phyloP scores from a whole-genome alignment of 768 basidiomycete species.

The Leccinum obscurum region DNA sequence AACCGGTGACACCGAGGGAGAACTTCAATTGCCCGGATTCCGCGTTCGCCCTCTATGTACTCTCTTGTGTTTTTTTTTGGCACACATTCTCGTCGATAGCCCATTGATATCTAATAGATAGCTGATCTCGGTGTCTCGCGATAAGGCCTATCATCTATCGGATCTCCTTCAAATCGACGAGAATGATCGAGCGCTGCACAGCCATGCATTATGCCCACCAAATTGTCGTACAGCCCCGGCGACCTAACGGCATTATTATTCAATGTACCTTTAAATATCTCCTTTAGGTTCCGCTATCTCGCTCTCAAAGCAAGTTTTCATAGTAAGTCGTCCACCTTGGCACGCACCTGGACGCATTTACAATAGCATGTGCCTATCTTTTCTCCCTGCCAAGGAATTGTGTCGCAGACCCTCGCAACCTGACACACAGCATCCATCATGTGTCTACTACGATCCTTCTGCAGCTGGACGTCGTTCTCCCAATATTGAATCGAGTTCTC shows the following conservation, averaged over 20 bases:
- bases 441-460: neutral
- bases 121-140: neutral
- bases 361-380: neutral
- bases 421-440: neutral
- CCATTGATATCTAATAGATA: neutral
- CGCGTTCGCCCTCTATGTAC: neutral
- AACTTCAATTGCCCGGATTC: constrained; percentile 1
- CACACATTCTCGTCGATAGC: neutral
- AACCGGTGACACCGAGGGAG: constrained; percentile 2
- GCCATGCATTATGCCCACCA: neutral
- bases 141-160: neutral
- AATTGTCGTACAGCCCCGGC: neutral
- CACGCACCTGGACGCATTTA: neutral
- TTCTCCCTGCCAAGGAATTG: neutral
- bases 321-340: neutral
- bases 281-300: neutral
- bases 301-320: neutral
- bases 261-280: neutral
- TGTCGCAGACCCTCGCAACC: neutral
- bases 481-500: neutral
- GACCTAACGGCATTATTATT: neutral
- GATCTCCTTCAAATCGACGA: neutral
- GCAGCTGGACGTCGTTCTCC: neutral
- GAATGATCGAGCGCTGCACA: constrained; percentile 12
- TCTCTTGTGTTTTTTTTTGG: neutral